These are phyloP conservation scores for Chaetomium tenue DNA, from an alignment of 495 filamentous ascomycete species.

Conservation along the genomic window DNA sequence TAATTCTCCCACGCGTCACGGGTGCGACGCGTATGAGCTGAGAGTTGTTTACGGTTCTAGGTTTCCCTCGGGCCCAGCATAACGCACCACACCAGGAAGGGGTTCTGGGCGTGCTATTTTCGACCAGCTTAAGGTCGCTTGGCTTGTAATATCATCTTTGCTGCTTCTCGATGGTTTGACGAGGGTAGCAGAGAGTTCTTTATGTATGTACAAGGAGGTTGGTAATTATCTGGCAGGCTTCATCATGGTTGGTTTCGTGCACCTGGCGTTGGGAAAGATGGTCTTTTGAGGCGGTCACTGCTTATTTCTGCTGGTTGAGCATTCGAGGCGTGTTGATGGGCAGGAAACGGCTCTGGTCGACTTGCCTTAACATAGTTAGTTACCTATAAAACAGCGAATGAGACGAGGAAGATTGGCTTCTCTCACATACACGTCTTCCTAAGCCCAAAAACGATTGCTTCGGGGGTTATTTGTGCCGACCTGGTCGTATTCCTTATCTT, in stretches of 20 bases:
- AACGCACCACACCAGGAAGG: background rate
- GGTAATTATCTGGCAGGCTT: background rate
- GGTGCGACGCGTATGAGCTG: too few relatives aligned
- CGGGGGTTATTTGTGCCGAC: background rate
- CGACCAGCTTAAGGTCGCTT: background rate
- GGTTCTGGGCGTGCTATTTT: background rate
- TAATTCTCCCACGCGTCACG: too few relatives aligned
- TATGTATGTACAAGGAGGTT: background rate
- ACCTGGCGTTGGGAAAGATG: constrained; percentile 4
- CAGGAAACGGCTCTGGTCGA: background rate
- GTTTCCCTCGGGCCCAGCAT: background rate
- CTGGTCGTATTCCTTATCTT: background rate
- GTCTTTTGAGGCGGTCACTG: background rate
- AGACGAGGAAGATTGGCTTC: background rate
- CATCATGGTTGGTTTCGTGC: background rate
- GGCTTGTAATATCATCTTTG: background rate
- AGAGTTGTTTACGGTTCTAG: too few relatives aligned
- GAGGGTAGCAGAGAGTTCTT: background rate
- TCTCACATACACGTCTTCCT: background rate
- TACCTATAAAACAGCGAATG: background rate
- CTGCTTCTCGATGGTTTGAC: background rate
- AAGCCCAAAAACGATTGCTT: background rate
- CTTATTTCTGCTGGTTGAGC: background rate
- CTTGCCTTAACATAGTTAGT: background rate
- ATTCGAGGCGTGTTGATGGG: background rate